Evolutionary conservation across 805 yeast genomes (phyloP).

Genomic region (Starmerella bombicola): DNA sequence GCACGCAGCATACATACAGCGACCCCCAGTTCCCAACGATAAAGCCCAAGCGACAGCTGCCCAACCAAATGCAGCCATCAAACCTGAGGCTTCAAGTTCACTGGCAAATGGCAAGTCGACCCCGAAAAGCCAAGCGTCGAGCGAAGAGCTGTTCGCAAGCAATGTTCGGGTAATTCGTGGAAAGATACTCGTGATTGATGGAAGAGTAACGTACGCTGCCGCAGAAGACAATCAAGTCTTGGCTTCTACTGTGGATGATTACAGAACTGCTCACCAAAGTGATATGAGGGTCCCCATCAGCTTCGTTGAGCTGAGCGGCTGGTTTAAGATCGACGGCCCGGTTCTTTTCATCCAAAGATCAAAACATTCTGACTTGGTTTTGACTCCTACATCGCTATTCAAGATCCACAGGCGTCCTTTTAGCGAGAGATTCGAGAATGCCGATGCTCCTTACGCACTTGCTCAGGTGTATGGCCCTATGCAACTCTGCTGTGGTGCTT

Average conservation of each 20-base stretch:
- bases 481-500: constrained; percentile 81
- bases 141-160: too few species aligned
- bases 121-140: not conserved
- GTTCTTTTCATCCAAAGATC: constrained; percentile 56
- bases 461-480: constrained; percentile 69
- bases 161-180: not conserved
- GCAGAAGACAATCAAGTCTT: constrained; percentile 2
- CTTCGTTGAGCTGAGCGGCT: constrained; percentile 31
- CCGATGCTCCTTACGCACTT: constrained; percentile 49
- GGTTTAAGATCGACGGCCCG: constrained; percentile 49
- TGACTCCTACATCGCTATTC: constrained; percentile 68
- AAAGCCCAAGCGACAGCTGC: not conserved
- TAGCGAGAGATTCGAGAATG: constrained; percentile 56
- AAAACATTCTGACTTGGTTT: constrained; percentile 62
- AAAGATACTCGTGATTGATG: constrained; percentile 1
- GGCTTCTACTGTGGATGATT: constrained; percentile 66
- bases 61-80: not conserved
- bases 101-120: not conserved
- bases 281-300: constrained; percentile 32
- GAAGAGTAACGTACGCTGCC: constrained; percentile 4
- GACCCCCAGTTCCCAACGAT: constrained; percentile 3
- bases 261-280: constrained; percentile 56
- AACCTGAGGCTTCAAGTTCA: not conserved
- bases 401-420: constrained; percentile 70
- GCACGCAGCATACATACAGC: constrained; percentile 10